Base-by-base conservation (phyloP, 441 rosid genomes). In the Aquilaria agallochum region DNA sequence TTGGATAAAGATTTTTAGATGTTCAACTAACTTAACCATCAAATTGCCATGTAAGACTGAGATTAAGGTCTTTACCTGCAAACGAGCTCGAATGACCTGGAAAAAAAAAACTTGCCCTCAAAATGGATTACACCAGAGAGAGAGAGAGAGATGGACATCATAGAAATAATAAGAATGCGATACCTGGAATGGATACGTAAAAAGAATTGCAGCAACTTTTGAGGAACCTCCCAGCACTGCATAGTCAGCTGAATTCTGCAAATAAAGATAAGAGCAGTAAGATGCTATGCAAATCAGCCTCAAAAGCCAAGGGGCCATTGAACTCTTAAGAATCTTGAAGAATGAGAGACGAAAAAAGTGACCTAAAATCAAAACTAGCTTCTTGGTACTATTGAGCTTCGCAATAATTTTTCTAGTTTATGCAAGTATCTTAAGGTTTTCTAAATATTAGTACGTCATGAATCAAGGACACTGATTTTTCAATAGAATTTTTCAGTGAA, bases 161-260 rank as follows among this genome's bases (percentile, higher is more conserved):
- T 12, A 56, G 32, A 40, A 68, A 44, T 33, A 67, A 63, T 34
- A 63, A 76, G 63, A 59, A 68, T 59, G 59, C 67, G 9, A 63
- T 42, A 78, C 96, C 84, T 91, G 99, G 79, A 89, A 81, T 53
- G 97, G 97, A 76, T 89, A 91, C 44, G 97, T 89, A 56, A 91
- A 36, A 62, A 89, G 83, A 69, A 89, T 88, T 60, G 99, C 96
- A 52, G 88, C 90, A 53, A 91, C 66, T 86, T 91, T 94, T 49
- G 99, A 87, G 50, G 91, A 79, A 5, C 89, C 96, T 31, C 97
- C 99, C 54, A 94, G 94, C 15, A 85, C 59, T 53, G 97, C 99
- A 78, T 83, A 91, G 74, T 94, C 96, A 50, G 65, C 82, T 40
- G 97, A 91, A 70, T 84, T 94, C 97, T 94, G 77, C 15, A 15